These are phyloP conservation scores for Cladosporium sp. DNA, from an alignment of 2,329 filamentous ascomycete genomes.

Conservation along the genomic window DNA sequence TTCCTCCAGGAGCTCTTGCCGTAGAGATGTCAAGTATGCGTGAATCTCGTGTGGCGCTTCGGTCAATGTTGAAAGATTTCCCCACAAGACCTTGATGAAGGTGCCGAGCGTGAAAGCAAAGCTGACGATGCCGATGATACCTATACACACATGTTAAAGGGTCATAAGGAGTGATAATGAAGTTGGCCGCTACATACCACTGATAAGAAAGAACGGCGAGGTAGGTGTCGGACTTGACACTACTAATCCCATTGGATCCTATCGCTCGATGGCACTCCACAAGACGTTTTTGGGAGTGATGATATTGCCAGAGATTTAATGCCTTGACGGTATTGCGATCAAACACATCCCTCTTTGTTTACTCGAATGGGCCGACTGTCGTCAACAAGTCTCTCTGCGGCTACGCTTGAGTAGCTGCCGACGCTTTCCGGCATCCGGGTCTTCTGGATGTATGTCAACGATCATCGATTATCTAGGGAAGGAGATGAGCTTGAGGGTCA, in stretches of 20 bases:
- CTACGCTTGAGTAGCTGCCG: too few relatives aligned
- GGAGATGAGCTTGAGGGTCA: too few relatives aligned
- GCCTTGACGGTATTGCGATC: too few relatives aligned
- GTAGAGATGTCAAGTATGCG: slow-evolving; percentile 37
- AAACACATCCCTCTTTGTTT: too few relatives aligned
- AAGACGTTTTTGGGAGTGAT: too few relatives aligned
- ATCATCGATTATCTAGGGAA: too few relatives aligned
- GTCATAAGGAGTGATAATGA: not conserved
- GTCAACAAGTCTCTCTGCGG: too few relatives aligned
- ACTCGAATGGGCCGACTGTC: too few relatives aligned
- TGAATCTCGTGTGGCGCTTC: slow-evolving; percentile 37
- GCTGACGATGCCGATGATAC: slow-evolving; percentile 38
- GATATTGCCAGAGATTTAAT: too few relatives aligned
- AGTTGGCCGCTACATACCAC: not conserved
- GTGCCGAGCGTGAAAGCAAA: slow-evolving; percentile 42
- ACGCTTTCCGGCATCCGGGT: too few relatives aligned
- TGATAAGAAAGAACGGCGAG: slow-evolving; percentile 8
- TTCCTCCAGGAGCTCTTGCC: slow-evolving; percentile 40
- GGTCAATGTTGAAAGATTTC: slow-evolving; percentile 35
- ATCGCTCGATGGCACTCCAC: too few relatives aligned
- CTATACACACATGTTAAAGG: slow-evolving; percentile 7
- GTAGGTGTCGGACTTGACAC: not conserved
- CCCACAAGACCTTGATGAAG: slow-evolving; percentile 39
- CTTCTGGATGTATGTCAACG: too few relatives aligned
- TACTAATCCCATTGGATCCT: slow-evolving; percentile 4